Conservation (phyloP, 495 filamentous ascomycete genomes). For the Penicillium cataractarum region DNA sequence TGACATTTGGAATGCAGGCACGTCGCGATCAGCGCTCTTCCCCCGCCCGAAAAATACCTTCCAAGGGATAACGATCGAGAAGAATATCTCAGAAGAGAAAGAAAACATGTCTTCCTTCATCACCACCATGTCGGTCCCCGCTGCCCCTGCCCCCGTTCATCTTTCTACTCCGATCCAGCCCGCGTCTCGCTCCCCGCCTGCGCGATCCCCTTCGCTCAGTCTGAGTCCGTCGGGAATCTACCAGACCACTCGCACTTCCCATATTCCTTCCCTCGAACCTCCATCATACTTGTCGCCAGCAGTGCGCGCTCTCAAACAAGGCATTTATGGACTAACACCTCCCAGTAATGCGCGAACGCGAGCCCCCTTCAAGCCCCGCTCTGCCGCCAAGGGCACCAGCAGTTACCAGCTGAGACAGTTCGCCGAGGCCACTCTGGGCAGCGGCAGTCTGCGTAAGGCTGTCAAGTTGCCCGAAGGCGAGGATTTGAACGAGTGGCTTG, state of each 20-base stretch:
- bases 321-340: constrained; percentile 47
- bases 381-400: constrained; percentile 82
- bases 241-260: constrained; percentile 38
- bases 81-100: constrained; percentile 32
- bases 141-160: constrained; percentile 38
- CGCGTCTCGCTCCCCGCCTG: constrained; percentile 25
- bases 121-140: constrained; percentile 69
- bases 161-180: constrained; percentile 38
- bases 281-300: constrained; percentile 47
- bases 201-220: constrained; percentile 21
- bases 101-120: constrained; percentile 71
- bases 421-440: constrained; percentile 94
- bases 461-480: constrained; percentile 97
- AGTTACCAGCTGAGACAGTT: constrained; percentile 97
- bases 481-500: constrained; percentile 96
- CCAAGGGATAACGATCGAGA: neutral
- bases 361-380: constrained; percentile 89
- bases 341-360: constrained; percentile 85
- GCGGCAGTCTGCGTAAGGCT: constrained; percentile 91
- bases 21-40: constrained; percentile 29
- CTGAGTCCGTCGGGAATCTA: constrained; percentile 31
- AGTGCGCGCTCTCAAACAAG: constrained; percentile 46
- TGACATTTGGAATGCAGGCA: constrained; percentile 34
- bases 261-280: constrained; percentile 39
- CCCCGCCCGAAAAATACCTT: constrained; percentile 23